Evolutionary conservation across 108 stramenopile species (phyloP).

Genomic region (Cyclotella kingstonii): DNA sequence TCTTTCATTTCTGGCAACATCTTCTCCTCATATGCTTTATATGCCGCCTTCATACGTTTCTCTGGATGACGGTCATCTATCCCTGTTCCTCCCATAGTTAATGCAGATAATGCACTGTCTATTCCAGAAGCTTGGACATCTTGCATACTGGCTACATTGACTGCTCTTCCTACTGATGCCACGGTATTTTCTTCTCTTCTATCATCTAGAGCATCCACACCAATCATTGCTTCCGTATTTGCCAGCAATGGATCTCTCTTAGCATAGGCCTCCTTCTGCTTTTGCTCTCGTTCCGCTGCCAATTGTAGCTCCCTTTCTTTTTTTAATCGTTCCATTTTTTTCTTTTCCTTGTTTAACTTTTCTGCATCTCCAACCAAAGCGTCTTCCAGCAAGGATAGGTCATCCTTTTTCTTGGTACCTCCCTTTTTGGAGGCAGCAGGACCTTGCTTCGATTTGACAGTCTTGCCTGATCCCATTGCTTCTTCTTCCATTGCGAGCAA

Average conservation of each 20-base stretch:
- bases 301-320: slow-evolving; percentile 51
- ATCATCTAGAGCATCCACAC: slow-evolving; percentile 46
- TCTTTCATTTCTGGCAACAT: slow-evolving; percentile 81
- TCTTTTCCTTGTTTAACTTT: slow-evolving; percentile 73
- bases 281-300: slow-evolving; percentile 35
- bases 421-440: slow-evolving; percentile 37
- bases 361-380: slow-evolving; percentile 77
- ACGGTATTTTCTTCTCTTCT: slow-evolving; percentile 20
- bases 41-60: slow-evolving; percentile 78
- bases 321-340: slow-evolving; percentile 48
- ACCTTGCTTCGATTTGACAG: slow-evolving; percentile 41
- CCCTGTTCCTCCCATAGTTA: slow-evolving; percentile 30
- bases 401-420: slow-evolving; percentile 55
- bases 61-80: slow-evolving; percentile 52
- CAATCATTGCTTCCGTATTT: slow-evolving; percentile 55
- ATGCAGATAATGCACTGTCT: slow-evolving; percentile 39
- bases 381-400: slow-evolving; percentile 69
- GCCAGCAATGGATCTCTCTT: slow-evolving; percentile 70
- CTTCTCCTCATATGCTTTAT: slow-evolving; percentile 84
- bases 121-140: slow-evolving; percentile 59
- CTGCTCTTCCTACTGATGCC: slow-evolving; percentile 47
- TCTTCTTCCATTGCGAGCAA: slow-evolving; percentile 71
- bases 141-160: slow-evolving; percentile 56
- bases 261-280: slow-evolving; percentile 37
- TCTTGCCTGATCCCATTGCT: slow-evolving; percentile 44